phyloP scores from a whole-genome alignment of 2,329 filamentous ascomycete genomes.

The Elsinoe ampelina region DNA sequence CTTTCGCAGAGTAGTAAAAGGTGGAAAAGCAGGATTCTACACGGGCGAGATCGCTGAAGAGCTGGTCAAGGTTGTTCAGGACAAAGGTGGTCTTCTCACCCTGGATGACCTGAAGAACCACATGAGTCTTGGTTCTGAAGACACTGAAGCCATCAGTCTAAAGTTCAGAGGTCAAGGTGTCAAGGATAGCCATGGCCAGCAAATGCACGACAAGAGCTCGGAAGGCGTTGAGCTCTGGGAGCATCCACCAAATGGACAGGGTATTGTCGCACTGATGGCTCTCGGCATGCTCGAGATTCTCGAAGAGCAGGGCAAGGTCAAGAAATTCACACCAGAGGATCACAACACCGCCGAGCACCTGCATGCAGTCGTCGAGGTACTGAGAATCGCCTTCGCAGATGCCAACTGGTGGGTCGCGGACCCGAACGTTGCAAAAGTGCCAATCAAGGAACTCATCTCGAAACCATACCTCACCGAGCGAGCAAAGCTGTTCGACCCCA shows the following conservation, averaged over 20 bases:
- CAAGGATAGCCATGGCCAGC: constrained; percentile 36
- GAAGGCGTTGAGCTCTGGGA: constrained; percentile 80
- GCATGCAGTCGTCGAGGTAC: constrained; percentile 77
- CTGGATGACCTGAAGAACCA: constrained; percentile 75
- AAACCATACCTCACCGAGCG: constrained; percentile 66
- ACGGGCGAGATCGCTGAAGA: constrained; percentile 71
- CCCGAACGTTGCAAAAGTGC: constrained; percentile 61
- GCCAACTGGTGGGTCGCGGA: constrained; percentile 86
- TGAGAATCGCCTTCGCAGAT: constrained; percentile 85
- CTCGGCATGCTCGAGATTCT: constrained; percentile 84
- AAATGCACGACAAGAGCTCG: constrained; percentile 35
- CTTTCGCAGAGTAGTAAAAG: constrained; percentile 64
- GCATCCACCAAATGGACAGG: constrained; percentile 92
- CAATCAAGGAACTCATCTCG: constrained; percentile 59
- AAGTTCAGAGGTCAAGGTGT: constrained; percentile 61
- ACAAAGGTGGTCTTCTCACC: constrained; percentile 67
- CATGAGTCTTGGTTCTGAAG: constrained; percentile 61
- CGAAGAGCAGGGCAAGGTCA: constrained; percentile 65
- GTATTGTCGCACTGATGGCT: constrained; percentile 89
- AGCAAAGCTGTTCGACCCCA: constrained; percentile 50
- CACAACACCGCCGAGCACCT: constrained; percentile 70
- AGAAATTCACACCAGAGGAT: constrained; percentile 57
- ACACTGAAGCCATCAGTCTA: constrained; percentile 76
- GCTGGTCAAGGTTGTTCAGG: constrained; percentile 66
- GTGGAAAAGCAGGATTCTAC: constrained; percentile 90